Evolutionary conservation across 1,139 yeast genomes (phyloP).

Genomic region (Yamadazyma diospyri): DNA sequence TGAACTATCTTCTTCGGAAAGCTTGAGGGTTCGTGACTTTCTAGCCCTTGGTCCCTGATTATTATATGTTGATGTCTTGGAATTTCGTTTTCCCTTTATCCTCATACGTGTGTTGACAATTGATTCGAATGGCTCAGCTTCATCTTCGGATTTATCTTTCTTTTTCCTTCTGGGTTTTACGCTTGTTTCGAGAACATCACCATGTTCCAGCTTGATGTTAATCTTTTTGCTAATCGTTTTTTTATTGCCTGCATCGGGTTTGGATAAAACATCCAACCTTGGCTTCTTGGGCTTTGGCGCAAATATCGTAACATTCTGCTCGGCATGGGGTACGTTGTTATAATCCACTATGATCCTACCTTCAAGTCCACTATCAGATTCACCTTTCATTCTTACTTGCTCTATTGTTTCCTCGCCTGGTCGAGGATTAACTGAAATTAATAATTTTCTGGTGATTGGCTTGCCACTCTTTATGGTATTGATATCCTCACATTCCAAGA

Average conservation of each 20-base stretch:
- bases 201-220: conserved; percentile 5
- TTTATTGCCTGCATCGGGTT: neutral
- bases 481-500: conserved; percentile 28
- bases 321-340: conserved; percentile 5
- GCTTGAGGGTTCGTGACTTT: conserved; percentile 23
- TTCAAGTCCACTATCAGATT: conserved; percentile 21
- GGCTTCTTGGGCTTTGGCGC: conserved; percentile 3
- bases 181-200: neutral
- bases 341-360: conserved; percentile 3
- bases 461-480: conserved; percentile 28
- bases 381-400: conserved; percentile 22
- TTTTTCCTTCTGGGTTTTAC: neutral
- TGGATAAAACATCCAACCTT: conserved; percentile 20
- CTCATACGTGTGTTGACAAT: conserved; percentile 2
- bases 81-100: conserved; percentile 2
- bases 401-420: conserved; percentile 31
- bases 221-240: conserved; percentile 4
- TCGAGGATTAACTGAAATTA: conserved; percentile 29
- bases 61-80: neutral
- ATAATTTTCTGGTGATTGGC: conserved; percentile 28
- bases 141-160: conserved; percentile 8
- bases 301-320: conserved; percentile 6
- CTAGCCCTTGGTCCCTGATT: conserved; percentile 4
- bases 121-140: conserved; percentile 1
- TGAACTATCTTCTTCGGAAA: conserved; percentile 46